phyloP scores from a whole-genome alignment of 2,329 filamentous ascomycete species.

The Cordyceps sp. region DNA sequence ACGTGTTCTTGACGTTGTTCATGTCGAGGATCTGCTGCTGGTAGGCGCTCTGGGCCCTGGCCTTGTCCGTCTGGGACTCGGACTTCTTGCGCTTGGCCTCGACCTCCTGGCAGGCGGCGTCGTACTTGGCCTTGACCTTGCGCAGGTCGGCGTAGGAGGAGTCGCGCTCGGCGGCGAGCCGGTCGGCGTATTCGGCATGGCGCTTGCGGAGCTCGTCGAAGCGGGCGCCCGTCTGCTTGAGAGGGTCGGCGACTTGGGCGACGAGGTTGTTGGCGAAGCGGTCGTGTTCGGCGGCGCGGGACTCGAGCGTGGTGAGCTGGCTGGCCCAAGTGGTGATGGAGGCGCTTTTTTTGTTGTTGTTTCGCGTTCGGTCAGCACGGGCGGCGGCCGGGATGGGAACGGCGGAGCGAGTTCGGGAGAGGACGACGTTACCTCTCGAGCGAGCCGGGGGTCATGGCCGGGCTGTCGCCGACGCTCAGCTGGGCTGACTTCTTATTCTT shows the following conservation, averaged over 20 bases:
- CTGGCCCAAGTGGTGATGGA: conserved; percentile 95
- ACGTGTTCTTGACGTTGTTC: conserved; percentile 98
- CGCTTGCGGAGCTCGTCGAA: conserved; percentile 90
- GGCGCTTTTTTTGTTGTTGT: conserved; percentile 36
- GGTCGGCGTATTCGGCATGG: conserved; percentile 75
- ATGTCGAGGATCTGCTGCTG: conserved; percentile 87
- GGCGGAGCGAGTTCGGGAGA: too few relatives aligned
- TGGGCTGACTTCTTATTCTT: conserved; percentile 79
- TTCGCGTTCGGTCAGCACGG: too few relatives aligned
- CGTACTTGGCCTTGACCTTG: conserved; percentile 88
- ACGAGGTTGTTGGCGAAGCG: conserved; percentile 66
- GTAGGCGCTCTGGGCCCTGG: conserved; percentile 80
- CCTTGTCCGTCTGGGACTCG: conserved; percentile 85
- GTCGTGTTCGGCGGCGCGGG: conserved; percentile 77
- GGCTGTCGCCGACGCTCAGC: conserved; percentile 85
- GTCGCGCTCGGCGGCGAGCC: conserved; percentile 81
- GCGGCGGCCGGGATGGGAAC: too few relatives aligned
- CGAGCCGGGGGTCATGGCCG: conserved; percentile 83
- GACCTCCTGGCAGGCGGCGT: conserved; percentile 82
- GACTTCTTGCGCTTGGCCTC: conserved; percentile 90
- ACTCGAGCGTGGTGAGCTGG: conserved; percentile 79
- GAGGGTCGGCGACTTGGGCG: conserved; percentile 66
- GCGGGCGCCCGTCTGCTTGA: conserved; percentile 55
- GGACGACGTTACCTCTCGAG: conserved; percentile 90
- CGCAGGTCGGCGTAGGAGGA: conserved; percentile 67